Conservation (phyloP, 2,329 filamentous ascomycete genomes). For the Xylariales sp. region DNA sequence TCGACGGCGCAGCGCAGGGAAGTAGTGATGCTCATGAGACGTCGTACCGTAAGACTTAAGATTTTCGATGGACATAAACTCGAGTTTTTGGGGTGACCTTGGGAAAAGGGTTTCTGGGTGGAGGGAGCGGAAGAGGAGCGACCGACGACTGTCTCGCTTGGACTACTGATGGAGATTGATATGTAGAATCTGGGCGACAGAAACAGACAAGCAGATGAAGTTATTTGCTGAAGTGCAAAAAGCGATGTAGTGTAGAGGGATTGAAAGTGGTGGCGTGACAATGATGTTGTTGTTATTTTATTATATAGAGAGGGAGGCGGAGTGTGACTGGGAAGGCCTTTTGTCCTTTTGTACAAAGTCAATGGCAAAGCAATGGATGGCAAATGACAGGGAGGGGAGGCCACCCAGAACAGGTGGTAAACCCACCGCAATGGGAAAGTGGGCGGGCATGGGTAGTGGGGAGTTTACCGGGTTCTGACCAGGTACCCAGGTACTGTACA, state of each 20-base stretch:
- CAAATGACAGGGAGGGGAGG: slow-evolving; percentile 8
- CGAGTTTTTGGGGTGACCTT: slow-evolving; percentile 72
- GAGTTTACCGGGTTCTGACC: no score
- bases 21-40: not conserved
- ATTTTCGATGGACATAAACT: slow-evolving; percentile 99
- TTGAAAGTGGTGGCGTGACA: slow-evolving; percentile 27
- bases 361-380: slow-evolving; percentile 18
- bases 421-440: slow-evolving; percentile 35
- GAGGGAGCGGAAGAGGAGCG: slow-evolving; percentile 57
- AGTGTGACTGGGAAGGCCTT: slow-evolving; percentile 35
- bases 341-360: slow-evolving; percentile 37
- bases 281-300: slow-evolving; percentile 34
- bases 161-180: slow-evolving; percentile 41
- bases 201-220: slow-evolving; percentile 18
- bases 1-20: not conserved
- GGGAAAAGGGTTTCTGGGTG: slow-evolving; percentile 63
- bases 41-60: slow-evolving; percentile 90
- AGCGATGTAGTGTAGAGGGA: slow-evolving; percentile 17
- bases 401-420: slow-evolving; percentile 6
- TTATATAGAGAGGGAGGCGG: slow-evolving; percentile 22
- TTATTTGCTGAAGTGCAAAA: slow-evolving; percentile 12
- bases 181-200: slow-evolving; percentile 18
- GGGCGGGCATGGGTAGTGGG: slow-evolving; percentile 10
- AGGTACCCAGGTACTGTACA: no score
- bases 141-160: slow-evolving; percentile 67